Evolutionary conservation across 139 green algal species (phyloP), one percentile per base, ranked within the genome.

Genomic region (Chlorella sp.): DNA sequence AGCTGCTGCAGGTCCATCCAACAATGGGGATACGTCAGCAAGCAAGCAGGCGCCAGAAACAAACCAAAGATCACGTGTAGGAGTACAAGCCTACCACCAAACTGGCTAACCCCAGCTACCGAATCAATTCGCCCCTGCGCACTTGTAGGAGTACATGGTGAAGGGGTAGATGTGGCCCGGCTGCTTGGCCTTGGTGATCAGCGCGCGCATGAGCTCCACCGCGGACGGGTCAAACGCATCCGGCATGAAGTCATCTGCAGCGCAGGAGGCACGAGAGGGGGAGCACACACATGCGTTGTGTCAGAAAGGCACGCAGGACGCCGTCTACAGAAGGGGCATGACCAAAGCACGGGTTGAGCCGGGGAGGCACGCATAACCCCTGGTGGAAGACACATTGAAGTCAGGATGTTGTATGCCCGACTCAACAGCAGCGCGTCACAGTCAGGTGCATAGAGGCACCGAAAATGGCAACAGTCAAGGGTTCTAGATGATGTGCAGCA

Each of bases 171-270:
- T 69, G 91, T 98, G 96, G 4, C 91, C 94, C 3, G 91, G 87
- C 70, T 89, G 87, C 89, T 95, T 95, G 69, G 88, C 86, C 81
- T 92, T 94, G 69, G 89, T 89, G n/a, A 75, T 60, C 70, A 98
- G 88, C 36, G 93, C 94, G 38, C 93, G 89, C 96, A 99, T 99
- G 57, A 99, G 94, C 86, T 98, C 97, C 65, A 99, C 95, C 0
- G 96, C 94, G 0, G 89, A 81, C 4, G 92, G 87, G 90, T 99
- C 97, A 80, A 98, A 98, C 17, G 21, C 32, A 74, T 94, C 94
- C 5, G 96, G 96, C 21, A 86, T 47, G 89, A 91, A 97, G 18
- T 88, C 71, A 23, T 89, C 94, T 82, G 84, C 72, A 51, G n/a
- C 1, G 16, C 13, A 21, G 39, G 3, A n/a, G 89, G 80, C 9